A percentile compares a stretch with the other conserved stretches of the same genome.
Evolutionary conservation across 768 basidiomycete species (phyloP).

Genomic region (Pleurotus djamor): DNA sequence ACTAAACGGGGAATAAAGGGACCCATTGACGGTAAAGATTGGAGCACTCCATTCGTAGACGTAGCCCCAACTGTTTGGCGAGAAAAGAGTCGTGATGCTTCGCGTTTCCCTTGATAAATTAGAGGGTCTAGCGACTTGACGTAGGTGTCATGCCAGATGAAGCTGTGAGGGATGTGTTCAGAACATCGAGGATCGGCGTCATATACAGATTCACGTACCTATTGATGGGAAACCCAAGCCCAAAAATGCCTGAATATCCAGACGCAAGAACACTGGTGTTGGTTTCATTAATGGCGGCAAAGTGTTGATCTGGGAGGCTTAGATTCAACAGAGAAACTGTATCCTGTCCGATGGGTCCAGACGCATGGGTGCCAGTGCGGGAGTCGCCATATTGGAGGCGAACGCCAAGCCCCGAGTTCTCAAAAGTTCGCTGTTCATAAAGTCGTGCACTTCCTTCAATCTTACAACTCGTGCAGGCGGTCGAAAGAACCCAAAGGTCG

Average conservation of each 20-base stretch:
- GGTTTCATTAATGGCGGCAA: slow-evolving; percentile 68
- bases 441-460: slow-evolving; percentile 30
- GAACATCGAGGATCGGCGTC: not conserved
- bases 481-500: slow-evolving; percentile 72
- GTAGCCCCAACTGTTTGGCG: slow-evolving; percentile 15
- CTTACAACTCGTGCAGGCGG: slow-evolving; percentile 47
- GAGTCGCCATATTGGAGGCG: slow-evolving; percentile 71
- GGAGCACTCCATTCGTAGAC: slow-evolving; percentile 29
- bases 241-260: slow-evolving; percentile 66
- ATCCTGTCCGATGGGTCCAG: slow-evolving; percentile 62
- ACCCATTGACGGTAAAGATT: slow-evolving; percentile 37
- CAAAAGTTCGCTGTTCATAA: slow-evolving; percentile 52
- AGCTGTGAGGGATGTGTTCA: not conserved
- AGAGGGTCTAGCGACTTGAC: not conserved
- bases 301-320: slow-evolving; percentile 46
- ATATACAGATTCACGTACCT: slow-evolving; percentile 37
- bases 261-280: slow-evolving; percentile 60
- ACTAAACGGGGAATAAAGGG: slow-evolving; percentile 49
- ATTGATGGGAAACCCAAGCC: slow-evolving; percentile 72
- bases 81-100: not conserved
- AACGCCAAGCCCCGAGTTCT: slow-evolving; percentile 42
- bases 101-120: not conserved
- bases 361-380: slow-evolving; percentile 63
- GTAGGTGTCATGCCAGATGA: slow-evolving; percentile 6
- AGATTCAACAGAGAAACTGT: slow-evolving; percentile 53